Percentiles rank a stretch among this genome's conserved stretches.
These are phyloP conservation scores for Populus hybrid DNA, from an alignment of 441 rosid species.

Conservation along the genomic window DNA sequence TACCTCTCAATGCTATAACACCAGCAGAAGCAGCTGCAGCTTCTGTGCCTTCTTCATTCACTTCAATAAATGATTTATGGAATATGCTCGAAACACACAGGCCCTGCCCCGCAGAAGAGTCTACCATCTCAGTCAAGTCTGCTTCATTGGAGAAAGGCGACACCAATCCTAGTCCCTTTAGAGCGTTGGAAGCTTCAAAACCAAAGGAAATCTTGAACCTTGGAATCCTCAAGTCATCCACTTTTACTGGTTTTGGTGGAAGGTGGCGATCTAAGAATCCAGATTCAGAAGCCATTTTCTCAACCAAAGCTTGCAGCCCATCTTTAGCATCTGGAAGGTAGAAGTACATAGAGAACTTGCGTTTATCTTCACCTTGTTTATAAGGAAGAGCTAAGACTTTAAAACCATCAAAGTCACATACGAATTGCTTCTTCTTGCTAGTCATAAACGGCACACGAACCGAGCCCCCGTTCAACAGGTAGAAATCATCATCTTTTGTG, in stretches of 20 bases:
- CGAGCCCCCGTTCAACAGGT: conserved; percentile 51
- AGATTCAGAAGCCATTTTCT: conserved; percentile 43
- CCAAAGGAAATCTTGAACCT: conserved; percentile 66
- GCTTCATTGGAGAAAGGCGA: conserved; percentile 54
- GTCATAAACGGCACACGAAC: conserved; percentile 71
- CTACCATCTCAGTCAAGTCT: conserved; percentile 70
- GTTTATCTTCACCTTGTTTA: conserved; percentile 57
- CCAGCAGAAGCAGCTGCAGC: conserved; percentile 67
- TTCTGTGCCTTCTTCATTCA: conserved; percentile 85
- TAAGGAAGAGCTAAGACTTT: conserved; percentile 78
- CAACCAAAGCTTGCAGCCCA: conserved; percentile 52
- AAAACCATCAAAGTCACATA: conserved; percentile 48
- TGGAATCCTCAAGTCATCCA: conserved; percentile 59
- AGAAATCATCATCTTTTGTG: conserved; percentile 58
- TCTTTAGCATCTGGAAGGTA: conserved; percentile 65
- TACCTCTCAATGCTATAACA: conserved; percentile 18
- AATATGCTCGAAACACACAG: conserved; percentile 54
- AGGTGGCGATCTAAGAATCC: conserved; percentile 57
- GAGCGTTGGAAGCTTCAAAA: conserved; percentile 56
- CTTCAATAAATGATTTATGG: conserved; percentile 77
- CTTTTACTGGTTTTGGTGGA: conserved; percentile 37
- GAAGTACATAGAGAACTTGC: conserved; percentile 69
- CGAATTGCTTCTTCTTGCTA: conserved; percentile 54
- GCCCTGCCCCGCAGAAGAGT: conserved; percentile 39
- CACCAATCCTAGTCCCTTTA: conserved; percentile 57